A percentile compares a stretch with the other conserved stretches of the same genome.
Evolutionary conservation across 805 yeast genomes (phyloP).

Genomic region (Schwanniomyces occidentalis): DNA sequence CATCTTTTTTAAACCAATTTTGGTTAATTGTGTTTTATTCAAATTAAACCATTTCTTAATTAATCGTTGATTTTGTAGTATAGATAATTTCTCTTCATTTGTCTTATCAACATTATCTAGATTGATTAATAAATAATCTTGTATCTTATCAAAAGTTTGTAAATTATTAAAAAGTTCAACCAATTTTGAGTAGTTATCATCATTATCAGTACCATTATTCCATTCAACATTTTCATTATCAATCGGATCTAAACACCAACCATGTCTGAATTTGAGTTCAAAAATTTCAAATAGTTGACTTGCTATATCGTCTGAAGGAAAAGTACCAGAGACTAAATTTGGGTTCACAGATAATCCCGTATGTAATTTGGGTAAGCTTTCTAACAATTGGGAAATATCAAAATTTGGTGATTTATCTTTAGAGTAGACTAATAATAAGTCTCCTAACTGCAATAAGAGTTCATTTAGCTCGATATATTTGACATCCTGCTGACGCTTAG

Average conservation of each 20-base stretch:
- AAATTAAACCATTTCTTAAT: conserved; percentile 47
- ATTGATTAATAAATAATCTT: conserved; percentile 47
- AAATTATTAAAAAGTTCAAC: conserved; percentile 20
- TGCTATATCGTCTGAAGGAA: conserved; percentile 51
- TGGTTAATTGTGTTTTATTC: conserved; percentile 77
- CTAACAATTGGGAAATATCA: conserved; percentile 42
- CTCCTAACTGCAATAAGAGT: conserved; percentile 53
- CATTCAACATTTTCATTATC: conserved; percentile 11
- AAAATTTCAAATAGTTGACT: conserved; percentile 58
- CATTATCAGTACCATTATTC: neutral
- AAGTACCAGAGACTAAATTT: conserved; percentile 52
- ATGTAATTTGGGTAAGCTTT: conserved; percentile 61
- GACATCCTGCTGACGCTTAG: conserved; percentile 7
- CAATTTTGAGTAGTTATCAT: conserved; percentile 3
- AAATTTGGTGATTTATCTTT: conserved; percentile 16
- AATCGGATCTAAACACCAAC: conserved; percentile 67
- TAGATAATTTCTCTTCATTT: conserved; percentile 6
- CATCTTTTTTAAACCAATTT: conserved; percentile 56
- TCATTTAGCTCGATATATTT: conserved; percentile 29
- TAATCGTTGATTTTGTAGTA: conserved; percentile 13
- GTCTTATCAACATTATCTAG: conserved; percentile 11
- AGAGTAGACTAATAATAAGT: conserved; percentile 30
- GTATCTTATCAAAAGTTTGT: conserved; percentile 54
- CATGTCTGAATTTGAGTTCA: conserved; percentile 69
- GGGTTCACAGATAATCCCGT: conserved; percentile 77